These are phyloP conservation scores for Trichomonas tenax DNA, from an alignment of 208 protist genomes.

Conservation along the genomic window DNA sequence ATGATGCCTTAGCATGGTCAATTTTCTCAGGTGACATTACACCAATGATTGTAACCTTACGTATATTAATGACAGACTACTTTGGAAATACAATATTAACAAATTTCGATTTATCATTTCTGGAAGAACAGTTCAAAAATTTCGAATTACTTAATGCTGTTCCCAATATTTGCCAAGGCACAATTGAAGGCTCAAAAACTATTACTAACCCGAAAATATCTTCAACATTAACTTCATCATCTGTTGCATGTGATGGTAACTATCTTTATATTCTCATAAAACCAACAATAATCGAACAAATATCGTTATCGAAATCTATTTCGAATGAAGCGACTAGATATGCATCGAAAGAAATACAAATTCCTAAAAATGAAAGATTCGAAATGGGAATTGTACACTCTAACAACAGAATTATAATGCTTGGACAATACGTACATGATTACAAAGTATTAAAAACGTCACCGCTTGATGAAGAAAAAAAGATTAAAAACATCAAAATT, in stretches of 20 bases:
- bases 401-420: background rate
- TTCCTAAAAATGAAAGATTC: background rate
- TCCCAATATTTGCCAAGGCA: background rate
- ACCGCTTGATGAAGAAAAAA: background rate
- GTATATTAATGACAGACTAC: background rate
- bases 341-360: background rate
- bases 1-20: background rate
- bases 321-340: background rate
- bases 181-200: background rate
- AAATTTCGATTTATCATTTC: background rate
- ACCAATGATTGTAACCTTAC: background rate
- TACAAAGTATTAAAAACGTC: background rate
- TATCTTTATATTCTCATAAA: background rate
- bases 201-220: background rate
- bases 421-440: background rate
- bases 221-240: background rate
- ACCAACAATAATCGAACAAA: background rate
- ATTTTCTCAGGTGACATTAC: background rate
- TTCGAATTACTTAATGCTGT: background rate
- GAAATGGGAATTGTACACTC: background rate
- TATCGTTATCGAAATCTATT: background rate
- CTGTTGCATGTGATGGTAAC: background rate
- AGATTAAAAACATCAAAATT: background rate
- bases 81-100: background rate
- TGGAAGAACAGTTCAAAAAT: background rate